These are phyloP conservation scores for Ceratobasidium papillatum DNA, from an alignment of 1,284 basidiomycete species.

Conservation along the genomic window DNA sequence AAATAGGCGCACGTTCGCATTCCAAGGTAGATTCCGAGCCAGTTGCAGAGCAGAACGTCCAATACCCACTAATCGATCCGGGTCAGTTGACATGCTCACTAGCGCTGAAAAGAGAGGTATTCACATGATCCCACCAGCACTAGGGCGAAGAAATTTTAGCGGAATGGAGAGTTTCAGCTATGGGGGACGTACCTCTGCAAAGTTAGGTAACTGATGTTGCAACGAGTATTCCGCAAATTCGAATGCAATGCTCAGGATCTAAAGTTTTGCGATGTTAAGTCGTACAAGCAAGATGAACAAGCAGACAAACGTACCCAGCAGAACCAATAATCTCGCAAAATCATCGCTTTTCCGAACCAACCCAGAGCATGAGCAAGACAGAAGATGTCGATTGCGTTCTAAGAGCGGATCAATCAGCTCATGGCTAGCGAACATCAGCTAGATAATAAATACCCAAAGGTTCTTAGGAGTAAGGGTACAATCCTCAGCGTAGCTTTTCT, in stretches of 20 bases:
- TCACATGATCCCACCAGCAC: constrained; percentile 91
- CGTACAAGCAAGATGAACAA: neutral
- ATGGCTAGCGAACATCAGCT: neutral
- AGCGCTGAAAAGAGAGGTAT: constrained; percentile 49
- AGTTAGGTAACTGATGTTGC: constrained; percentile 83
- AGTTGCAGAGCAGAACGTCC: constrained; percentile 85
- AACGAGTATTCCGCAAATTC: constrained; percentile 86
- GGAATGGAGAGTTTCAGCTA: constrained; percentile 38
- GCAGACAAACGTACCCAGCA: constrained; percentile 70
- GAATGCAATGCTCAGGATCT: constrained; percentile 86
- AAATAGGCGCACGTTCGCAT: constrained; percentile 83
- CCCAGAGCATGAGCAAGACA: constrained; percentile 82
- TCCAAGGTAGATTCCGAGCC: constrained; percentile 84
- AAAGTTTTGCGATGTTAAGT: constrained; percentile 17
- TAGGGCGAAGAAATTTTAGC: constrained; percentile 48
- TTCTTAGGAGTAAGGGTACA: constrained; percentile 70
- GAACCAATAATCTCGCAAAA: constrained; percentile 88
- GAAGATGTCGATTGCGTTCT: constrained; percentile 84
- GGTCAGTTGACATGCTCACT: constrained; percentile 40
- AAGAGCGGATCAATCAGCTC: constrained; percentile 28
- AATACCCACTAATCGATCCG: constrained; percentile 71
- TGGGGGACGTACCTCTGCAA: constrained; percentile 69
- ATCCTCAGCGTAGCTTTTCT: constrained; percentile 84
- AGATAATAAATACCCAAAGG: constrained; percentile 66
- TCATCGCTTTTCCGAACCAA: constrained; percentile 88